Base-by-base conservation (phyloP, 176 grass and related monocot genomes). In the Ampelocalamus luodianensis region DNA sequence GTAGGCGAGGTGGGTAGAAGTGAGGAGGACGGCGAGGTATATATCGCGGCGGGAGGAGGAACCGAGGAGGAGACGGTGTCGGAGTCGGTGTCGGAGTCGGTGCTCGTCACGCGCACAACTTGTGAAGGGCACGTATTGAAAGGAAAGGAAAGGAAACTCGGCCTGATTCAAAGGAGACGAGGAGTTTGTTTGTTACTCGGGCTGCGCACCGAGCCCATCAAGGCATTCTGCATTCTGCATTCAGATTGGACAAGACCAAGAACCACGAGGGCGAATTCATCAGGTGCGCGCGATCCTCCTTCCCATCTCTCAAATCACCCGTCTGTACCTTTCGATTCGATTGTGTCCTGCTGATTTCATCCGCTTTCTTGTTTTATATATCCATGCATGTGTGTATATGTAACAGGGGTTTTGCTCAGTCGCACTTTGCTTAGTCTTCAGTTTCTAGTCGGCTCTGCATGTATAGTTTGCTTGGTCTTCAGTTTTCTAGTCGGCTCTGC, bases 201-300 rank as follows among this genome's bases (percentile, higher is more conserved):
- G n/a, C n/a, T n/a, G n/a, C n/a, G n/a, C n/a, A n/a, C n/a, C n/a
- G n/a, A n/a, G n/a, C n/a, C n/a, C n/a, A n/a, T n/a, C n/a, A n/a
- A n/a, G n/a, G n/a, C n/a, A 89, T n/a, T n/a, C n/a, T n/a, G 5
- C 53, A 39, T 58, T 56, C 63, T 27, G 22, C 50, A 6, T 15
- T 76, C 34, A 34, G 79, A 82, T 82, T 81, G 11, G 59, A 56
- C 64, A 39, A 5, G 66, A 39, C 10, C 38, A 45, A 43, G 49
- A 49, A 5, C 6, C 12, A 32, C 13, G 34, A 3, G 34, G 12
- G 39, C 62, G 20, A 54, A 29, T 51, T 82, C 64, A 24, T 83
- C 86, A 83, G 79, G 86, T 88, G 23, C 65, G 72, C 32, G 10
- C 65, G 24, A 1, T 24, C 60, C 38, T 65, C 26, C 63, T 16